Evolutionary conservation across 192 early-diverging fungal species (phyloP).

Genomic region (Chytriomyces confervae): DNA sequence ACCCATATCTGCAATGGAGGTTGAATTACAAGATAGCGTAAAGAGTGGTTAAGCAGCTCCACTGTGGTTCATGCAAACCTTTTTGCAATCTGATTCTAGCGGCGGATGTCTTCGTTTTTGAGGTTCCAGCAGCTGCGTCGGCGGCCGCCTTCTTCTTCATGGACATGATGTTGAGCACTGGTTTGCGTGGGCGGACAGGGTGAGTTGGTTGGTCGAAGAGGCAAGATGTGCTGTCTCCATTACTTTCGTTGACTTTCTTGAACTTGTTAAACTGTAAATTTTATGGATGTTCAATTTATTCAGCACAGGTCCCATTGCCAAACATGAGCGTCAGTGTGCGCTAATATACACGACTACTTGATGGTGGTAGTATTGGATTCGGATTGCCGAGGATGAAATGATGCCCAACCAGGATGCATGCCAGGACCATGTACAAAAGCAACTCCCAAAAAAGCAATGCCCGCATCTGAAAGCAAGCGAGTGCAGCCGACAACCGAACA

Average conservation of each 20-base stretch:
- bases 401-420: not conserved
- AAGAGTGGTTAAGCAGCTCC: constrained; percentile 1
- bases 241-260: too few relatives aligned
- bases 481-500: too few relatives aligned
- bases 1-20: constrained; percentile 68
- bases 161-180: constrained; percentile 86
- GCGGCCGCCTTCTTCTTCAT: constrained; percentile 80
- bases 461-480: too few relatives aligned
- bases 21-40: not conserved
- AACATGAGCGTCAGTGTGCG: not conserved
- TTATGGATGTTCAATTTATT: too few relatives aligned
- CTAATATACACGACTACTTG: not conserved
- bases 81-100: constrained; percentile 93
- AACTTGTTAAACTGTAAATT: too few relatives aligned
- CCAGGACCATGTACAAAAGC: not conserved
- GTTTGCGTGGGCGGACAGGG: not conserved
- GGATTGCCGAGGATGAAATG: not conserved
- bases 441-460: too few relatives aligned
- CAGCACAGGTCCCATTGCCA: not conserved
- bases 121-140: constrained; percentile 53
- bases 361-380: not conserved
- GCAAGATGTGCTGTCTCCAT: too few relatives aligned
- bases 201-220: not conserved
- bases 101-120: constrained; percentile 82
- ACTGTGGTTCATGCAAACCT: constrained; percentile 54